Evolutionary conservation across 2,329 filamentous ascomycete genomes (phyloP), one percentile per base, ranked within the genome.

Genomic region (Sporothrix euskadiensis): DNA sequence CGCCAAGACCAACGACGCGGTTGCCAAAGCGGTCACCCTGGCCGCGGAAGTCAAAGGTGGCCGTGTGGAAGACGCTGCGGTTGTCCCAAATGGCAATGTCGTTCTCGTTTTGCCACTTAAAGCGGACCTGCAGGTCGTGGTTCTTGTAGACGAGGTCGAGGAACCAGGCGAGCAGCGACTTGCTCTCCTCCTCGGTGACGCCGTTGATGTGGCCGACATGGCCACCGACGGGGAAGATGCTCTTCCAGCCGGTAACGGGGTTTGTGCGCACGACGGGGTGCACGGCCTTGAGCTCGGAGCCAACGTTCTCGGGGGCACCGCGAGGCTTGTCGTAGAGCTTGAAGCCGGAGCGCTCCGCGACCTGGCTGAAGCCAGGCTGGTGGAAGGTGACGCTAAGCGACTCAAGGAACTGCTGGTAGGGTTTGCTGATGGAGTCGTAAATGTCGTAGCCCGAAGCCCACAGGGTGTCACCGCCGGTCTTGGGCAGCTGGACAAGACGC

Each of bases 21-120:
- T 88, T 83, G 35, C 86, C 84, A 69, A 83, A 82, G 66, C 88
- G 81, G 35, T 85, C 82, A 39, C 73, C 73, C 26, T 72, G 70
- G 0, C 82, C 83, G 16, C 84, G 84, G 61, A 88, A 89, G 75
- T 90, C 88, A 73, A 85, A 87, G 0, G 88, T 90, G 0, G 87
- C 87, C 12, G 84, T 86, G 76, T 89, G 87, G 76, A 85, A 88
- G 1, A 85, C 85, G n/a, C 83, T 85, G 5, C 87, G 81, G 76
- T 89, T 88, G 75, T 89, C 87, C 87, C 87, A 89, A 75, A 89
- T 88, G 1, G 86, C 87, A 78, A 81, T 73, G 39, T 89, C 87
- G 69, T 86, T 84, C 6, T 73, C 49, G 59, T 82, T 80, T 73
- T 82, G 76, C 85, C 84, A 86, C 74, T 79, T 79, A 74, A 81